Evolutionary conservation across 2,329 filamentous ascomycete genomes (phyloP), one percentile per base, ranked within the genome.

Genomic region (Colletotrichum brevisporum): DNA sequence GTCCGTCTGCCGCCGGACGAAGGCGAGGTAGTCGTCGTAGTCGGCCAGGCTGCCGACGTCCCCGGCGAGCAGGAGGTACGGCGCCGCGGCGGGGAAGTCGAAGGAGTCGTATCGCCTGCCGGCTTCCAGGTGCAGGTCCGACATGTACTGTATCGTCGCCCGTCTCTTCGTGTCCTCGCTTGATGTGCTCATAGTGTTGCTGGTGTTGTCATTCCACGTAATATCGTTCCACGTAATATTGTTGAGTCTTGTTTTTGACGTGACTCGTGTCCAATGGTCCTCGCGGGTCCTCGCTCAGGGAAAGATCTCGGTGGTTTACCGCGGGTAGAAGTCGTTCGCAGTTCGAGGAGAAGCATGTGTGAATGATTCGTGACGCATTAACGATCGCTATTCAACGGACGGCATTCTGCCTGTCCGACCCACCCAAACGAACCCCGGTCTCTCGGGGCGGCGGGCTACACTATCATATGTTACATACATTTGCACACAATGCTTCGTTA

Each of bases 41-140:
- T 87, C 81, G 61, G 79, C 74, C 5, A 88, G 79, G 3, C 82
- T 80, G 3, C 86, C 86, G 27, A 88, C 82, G 67, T 88, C 85
- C 15, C 86, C 85, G 2, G 78, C 82, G 0, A 88, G 77, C 43
- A 87, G 73, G 15, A 88, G 80, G 67, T 79, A 79, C 0, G 82
- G 81, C 1, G 82, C 82, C 8, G 77, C 75, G 4, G 73, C 78
- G 1, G 80, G 78, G 48, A 86, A 82, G 6, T 77, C 76, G 67
- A 80, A 87, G 6, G 76, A 75, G 6, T 73, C 67, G 69, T 86
- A 86, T 66, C 85, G 81, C 41, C 81, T 74, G 48, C 79, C 78
- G 39, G 83, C 74, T 66, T 88, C 84, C 5, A 86, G 82, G 73
- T 87, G 84, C 4, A 87, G 77, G 71, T 88, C 85, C 1, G 85